phyloP scores from a whole-genome alignment of 2,329 filamentous ascomycete species.

The Talaromyces sp. region DNA sequence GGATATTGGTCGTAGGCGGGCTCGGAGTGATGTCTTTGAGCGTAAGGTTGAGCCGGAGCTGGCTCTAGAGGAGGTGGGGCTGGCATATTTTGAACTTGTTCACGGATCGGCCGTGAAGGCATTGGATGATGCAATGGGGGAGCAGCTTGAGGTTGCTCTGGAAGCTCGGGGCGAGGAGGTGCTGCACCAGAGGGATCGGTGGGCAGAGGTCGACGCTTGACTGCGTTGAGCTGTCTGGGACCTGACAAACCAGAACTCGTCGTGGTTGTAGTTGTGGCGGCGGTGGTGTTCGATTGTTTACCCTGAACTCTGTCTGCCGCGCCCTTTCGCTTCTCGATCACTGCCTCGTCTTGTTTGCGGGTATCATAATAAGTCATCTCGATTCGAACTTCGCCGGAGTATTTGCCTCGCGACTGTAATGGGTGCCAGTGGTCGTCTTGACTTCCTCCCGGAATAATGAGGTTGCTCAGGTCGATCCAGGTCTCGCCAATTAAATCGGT shows the following conservation, averaged over 20 bases:
- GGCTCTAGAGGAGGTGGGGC: slow-evolving; percentile 53
- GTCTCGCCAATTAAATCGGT: slow-evolving; percentile 95
- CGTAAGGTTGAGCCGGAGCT: slow-evolving; percentile 71
- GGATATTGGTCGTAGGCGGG: slow-evolving; percentile 51
- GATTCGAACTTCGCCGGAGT: slow-evolving; percentile 90
- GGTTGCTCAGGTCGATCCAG: slow-evolving; percentile 79
- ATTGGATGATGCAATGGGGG: slow-evolving; percentile 25
- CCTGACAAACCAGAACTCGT: slow-evolving; percentile 37
- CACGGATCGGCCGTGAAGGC: slow-evolving; percentile 18
- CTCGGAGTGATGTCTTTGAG: slow-evolving; percentile 70
- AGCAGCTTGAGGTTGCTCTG: slow-evolving; percentile 24
- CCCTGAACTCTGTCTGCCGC: slow-evolving; percentile 40
- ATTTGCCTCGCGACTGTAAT: slow-evolving; percentile 86
- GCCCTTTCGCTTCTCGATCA: slow-evolving; percentile 57
- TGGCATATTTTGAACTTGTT: slow-evolving; percentile 27
- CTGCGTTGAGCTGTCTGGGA: slow-evolving; percentile 60
- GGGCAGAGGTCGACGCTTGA: slow-evolving; percentile 83
- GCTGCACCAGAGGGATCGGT: slow-evolving; percentile 66
- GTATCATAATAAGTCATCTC: slow-evolving; percentile 97
- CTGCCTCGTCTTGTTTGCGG: slow-evolving; percentile 76
- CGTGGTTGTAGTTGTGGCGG: slow-evolving; percentile 10
- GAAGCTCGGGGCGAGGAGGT: slow-evolving; percentile 36
- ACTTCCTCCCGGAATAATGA: slow-evolving; percentile 85
- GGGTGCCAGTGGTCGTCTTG: slow-evolving; percentile 92
- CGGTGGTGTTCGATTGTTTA: slow-evolving; percentile 25